Evolutionary conservation across 2,329 filamentous ascomycete species (phyloP), one percentile per base, ranked within the genome.

Genomic region (Sphaerostilbella broomeana): DNA sequence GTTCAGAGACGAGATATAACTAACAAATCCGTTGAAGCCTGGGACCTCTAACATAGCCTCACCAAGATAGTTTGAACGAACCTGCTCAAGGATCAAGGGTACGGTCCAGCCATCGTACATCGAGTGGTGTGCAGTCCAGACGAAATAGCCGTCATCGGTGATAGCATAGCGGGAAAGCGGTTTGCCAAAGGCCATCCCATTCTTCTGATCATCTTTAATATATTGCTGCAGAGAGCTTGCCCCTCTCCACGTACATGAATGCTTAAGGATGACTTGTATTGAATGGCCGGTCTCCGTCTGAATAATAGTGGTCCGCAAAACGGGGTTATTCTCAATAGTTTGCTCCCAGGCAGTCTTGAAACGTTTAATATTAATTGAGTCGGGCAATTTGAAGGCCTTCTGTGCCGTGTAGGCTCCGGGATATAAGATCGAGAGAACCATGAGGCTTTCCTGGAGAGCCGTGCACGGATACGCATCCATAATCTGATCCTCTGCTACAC

Each of bases 401-500:
- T 55, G 50, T 3, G 58, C 53, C 3, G 64, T 53, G 27, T 69
- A 68, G 2, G 54, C 55, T 4, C 60, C 63, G 0, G 35, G 43
- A 1, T 47, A 35, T n/a, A 56, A 51, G 21, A 47, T 49, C 1
- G 62, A 54, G 2, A 64, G 47, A 0, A 59, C 55, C 31, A 68
- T 54, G 3, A 68, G 52, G 2, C 59, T 62, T 44, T 63, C 61
- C 30, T 68, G 65, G 2, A 67, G 51, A 5, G 57, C 51, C 7
- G 59, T 59, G 48, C 61, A 64, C 2, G 63, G 64, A 27, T 62
- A 67, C 2, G 60, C 47, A 35, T 68, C 59, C 18, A 58, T 36
- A 12, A 60, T 40, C 3, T n/a, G 19, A 22, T 13, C 24, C 9
- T 12, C 15, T 9, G 25, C 17, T 3, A 31, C 26, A n/a, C n/a